These are phyloP conservation scores for Brasenia schreberi DNA, from an alignment of 164 flowering plant species.

Conservation along the genomic window DNA sequence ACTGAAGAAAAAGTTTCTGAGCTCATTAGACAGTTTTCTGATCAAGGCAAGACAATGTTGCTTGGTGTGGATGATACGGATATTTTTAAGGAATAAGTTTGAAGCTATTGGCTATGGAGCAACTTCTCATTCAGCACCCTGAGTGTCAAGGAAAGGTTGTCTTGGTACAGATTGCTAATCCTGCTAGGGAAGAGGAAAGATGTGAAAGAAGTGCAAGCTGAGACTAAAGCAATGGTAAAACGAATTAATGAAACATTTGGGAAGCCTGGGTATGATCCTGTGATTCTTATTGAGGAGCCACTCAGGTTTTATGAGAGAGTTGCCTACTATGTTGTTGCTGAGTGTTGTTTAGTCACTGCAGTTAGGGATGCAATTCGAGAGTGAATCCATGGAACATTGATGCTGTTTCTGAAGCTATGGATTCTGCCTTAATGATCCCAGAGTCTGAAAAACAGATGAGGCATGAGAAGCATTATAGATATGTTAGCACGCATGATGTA, in stretches of 20 bases:
- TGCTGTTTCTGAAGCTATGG: conserved; percentile 54
- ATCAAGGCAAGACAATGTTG: conserved; percentile 23
- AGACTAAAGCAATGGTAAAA: conserved; percentile 28
- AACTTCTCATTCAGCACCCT: conserved; percentile 30
- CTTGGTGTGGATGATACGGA: conserved; percentile 71
- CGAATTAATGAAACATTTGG: conserved; percentile 39
- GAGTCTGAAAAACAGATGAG: conserved; percentile 44
- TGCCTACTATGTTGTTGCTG: conserved; percentile 41
- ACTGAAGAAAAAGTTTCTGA: conserved; percentile 28
- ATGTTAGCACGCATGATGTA: conserved; percentile 53
- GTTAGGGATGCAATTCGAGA: conserved; percentile 65
- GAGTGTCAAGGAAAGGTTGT: conserved; percentile 39
- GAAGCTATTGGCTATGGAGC: conserved; percentile 50
- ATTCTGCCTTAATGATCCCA: conserved; percentile 25
- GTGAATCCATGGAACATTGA: conserved; percentile 61
- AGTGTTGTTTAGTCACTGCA: conserved; percentile 53
- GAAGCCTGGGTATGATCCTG: conserved; percentile 34
- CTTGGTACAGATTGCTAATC: conserved; percentile 51
- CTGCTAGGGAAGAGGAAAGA: conserved; percentile 56
- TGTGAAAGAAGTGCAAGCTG: conserved; percentile 43
- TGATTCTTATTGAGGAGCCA: conserved; percentile 32
- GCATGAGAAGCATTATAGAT: conserved; percentile 49
- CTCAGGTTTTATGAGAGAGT: conserved; percentile 44
- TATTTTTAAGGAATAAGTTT: conserved; percentile 53
- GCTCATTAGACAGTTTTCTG: background rate